Evolutionary conservation across 2,329 filamentous ascomycete species (phyloP), one percentile per base, ranked within the genome.

Genomic region (Monosporascus sp.): DNA sequence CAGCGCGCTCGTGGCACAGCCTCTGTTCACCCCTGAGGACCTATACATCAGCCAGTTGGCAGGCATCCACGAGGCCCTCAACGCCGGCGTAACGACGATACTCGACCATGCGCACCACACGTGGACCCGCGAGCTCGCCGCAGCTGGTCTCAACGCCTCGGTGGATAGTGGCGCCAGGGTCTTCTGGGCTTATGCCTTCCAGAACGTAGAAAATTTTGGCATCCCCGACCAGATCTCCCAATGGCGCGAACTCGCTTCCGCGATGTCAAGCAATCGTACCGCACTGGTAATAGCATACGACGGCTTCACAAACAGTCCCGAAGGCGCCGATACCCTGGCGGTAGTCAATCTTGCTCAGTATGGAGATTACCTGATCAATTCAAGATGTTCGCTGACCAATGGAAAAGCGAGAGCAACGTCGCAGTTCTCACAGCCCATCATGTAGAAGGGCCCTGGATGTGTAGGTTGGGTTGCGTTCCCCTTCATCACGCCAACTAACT

Each of bases 21-120:
- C 58, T 3, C 56, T 67, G 6, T 74, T 72, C 55, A 72, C 65
- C 0, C 60, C 72, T 1, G 70, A 75, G 1, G 77, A 80, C 50
- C 68, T 79, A 1, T 79, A 79, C 55, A 65, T 72, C 51, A 67
- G 75, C 7, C 73, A 78, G 48, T 67, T 79, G 0, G 66, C 72
- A 0, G 78, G 78, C 0, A 62, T 79, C 1, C 71, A 77, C 2
- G 79, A 82, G 54, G 70, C 73, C 0, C 60, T 81, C n/a, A 75
- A 79, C 35, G 76, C 74, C 0, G 79, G 79, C 3, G 78, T 80
- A 8, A 82, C 79, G 0, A 77, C 77, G 0, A 70, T 72, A 0
- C 67, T 82, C 0, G 79, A 82, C 51, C 78, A 82, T 48, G 78
- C 79, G 1, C 77, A 78, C 36, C 70, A 77, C 27, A 79, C 70